Evolutionary conservation across 352 stramenopile species (phyloP), one percentile per base, ranked within the genome.

Genomic region (Blastocystis sp.): DNA sequence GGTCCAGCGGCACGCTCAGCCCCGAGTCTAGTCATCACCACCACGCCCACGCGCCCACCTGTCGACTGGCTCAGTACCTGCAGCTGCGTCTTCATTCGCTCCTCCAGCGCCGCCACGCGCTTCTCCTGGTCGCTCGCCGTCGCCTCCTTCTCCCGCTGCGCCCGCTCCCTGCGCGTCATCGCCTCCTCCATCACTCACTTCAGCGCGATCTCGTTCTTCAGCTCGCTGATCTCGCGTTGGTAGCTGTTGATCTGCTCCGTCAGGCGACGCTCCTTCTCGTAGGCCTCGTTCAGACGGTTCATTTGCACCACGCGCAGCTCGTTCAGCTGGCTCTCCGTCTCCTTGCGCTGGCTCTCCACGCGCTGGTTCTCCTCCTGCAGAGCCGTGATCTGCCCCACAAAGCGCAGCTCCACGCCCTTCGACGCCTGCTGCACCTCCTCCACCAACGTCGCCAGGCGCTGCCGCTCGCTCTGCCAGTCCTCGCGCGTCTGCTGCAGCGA

Each of bases 241-340:
- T 50, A 67, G 24, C 66, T 16, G 35, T 29, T 69, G 12, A 85
- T 62, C 74, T 85, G 74, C 50, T 85, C 41, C 59, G 55, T 59
- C n/a, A 85, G 41, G 37, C 6, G 16, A 31, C 55, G 45, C 51
- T 85, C 74, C 74, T 85, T 85, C 74, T 67, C 74, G 51, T 69
- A 69, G 21, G 74, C 51, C 71, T 85, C 74, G 10, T 85, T 51
- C n/a, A 85, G 9, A 29, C 74, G 74, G 16, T 29, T 62, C 41
- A 85, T 37, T 35, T 85, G 74, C 21, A 67, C 33, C 29, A 45
- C 74, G 26, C 55, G 61, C 29, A 62, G 41, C 50, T 85, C 60
- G 61, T 41, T 51, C n/a, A 69, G 31, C 51, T 69, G 74, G 13
- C 66, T 24, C 31, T 67, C 61, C 24, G 74, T 55, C 51, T 85